Conservation (phyloP, 495 filamentous ascomycete genomes). For the Elasticomyces elasticus region DNA sequence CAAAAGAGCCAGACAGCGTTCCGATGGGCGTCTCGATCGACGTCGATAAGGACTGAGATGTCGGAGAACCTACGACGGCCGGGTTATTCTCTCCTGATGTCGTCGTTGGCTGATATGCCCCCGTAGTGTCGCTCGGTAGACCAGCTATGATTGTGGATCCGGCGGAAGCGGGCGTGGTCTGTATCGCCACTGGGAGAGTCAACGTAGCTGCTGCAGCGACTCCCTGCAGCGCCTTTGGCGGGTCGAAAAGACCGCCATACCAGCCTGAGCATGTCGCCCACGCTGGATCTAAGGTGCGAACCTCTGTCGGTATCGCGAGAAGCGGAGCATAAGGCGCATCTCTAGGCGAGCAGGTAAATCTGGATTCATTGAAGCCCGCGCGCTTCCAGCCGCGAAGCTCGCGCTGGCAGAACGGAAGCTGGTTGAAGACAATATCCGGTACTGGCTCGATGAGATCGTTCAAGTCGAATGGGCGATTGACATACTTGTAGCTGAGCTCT, state of each 20-base stretch:
- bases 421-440: conserved; percentile 10
- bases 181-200: neutral
- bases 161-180: conserved; percentile 2
- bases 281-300: neutral
- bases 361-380: neutral
- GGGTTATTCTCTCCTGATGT: neutral
- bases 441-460: conserved; percentile 10
- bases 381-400: neutral
- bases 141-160: neutral
- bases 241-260: conserved; percentile 7
- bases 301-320: conserved; percentile 2
- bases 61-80: neutral
- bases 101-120: neutral
- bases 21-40: neutral
- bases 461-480: conserved; percentile 1
- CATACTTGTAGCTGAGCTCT: neutral
- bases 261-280: conserved; percentile 4
- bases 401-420: conserved; percentile 2
- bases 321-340: conserved; percentile 19
- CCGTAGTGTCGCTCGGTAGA: neutral
- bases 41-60: neutral
- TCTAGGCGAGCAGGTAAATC: conserved; percentile 3
- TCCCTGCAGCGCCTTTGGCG: neutral
- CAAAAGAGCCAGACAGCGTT: too few relatives aligned
- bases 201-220: neutral